phyloP scores from a whole-genome alignment of 176 grass and related monocot genomes.

The Cenchrus americanus region DNA sequence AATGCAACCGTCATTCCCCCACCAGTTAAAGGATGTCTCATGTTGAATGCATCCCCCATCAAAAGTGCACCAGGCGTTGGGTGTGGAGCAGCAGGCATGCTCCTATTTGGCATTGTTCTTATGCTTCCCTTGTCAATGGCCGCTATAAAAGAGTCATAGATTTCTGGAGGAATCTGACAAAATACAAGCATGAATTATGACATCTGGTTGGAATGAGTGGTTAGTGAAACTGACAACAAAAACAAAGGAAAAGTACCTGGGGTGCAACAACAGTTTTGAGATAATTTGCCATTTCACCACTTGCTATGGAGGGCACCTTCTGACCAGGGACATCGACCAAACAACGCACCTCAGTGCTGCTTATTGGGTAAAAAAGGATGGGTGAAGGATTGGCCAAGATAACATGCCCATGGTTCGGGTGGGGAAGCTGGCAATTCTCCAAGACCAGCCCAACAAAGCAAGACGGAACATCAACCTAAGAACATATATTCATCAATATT shows the following conservation, averaged over 20 bases:
- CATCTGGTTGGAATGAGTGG: slow-evolving; percentile 10
- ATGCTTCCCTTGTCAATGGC: slow-evolving; percentile 94
- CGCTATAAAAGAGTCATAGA: slow-evolving; percentile 74
- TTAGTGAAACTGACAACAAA: background rate
- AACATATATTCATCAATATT: slow-evolving; percentile 35
- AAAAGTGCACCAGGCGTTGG: slow-evolving; percentile 90
- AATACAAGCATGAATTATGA: slow-evolving; percentile 19
- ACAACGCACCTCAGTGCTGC: slow-evolving; percentile 91
- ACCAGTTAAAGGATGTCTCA: slow-evolving; percentile 95
- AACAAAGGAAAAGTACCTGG: slow-evolving; percentile 61
- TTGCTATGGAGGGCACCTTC: slow-evolving; percentile 94
- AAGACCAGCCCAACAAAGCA: slow-evolving; percentile 95
- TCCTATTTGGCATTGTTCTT: slow-evolving; percentile 93
- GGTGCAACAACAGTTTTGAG: slow-evolving; percentile 91
- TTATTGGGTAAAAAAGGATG: slow-evolving; percentile 97
- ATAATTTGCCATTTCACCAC: slow-evolving; percentile 94
- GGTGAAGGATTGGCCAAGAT: slow-evolving; percentile 98
- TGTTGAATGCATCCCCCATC: slow-evolving; percentile 99
- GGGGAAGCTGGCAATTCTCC: slow-evolving; percentile 92
- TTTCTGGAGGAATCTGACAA: slow-evolving; percentile 72
- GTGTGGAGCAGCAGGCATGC: slow-evolving; percentile 91
- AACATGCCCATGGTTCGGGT: slow-evolving; percentile 91
- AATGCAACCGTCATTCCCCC: slow-evolving; percentile 99
- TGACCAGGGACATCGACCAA: slow-evolving; percentile 96
- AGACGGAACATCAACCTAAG: slow-evolving; percentile 92